phyloP scores from a whole-genome alignment of 305 asterid species.

The Rubia occidens region DNA sequence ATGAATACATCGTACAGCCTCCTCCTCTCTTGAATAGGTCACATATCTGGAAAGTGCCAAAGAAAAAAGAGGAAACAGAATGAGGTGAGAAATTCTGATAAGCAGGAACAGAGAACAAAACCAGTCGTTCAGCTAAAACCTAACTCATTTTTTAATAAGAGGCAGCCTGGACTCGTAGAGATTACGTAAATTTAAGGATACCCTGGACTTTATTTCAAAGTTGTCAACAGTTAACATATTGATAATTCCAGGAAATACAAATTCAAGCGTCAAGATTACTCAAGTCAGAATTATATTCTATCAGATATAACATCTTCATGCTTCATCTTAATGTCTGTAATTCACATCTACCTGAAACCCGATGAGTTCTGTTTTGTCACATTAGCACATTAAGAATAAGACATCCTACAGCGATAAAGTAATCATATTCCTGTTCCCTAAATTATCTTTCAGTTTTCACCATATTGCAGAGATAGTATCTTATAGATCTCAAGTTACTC shows the following conservation, averaged over 20 bases:
- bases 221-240: not conserved
- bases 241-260: not conserved
- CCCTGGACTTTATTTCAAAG: not conserved
- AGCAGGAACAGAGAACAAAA: not conserved
- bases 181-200: not conserved
- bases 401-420: not conserved
- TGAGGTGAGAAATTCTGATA: constrained; percentile 1
- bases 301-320: not conserved
- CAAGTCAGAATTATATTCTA: not conserved
- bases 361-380: not conserved
- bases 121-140: not conserved
- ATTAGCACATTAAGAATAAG: not conserved
- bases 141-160: not conserved
- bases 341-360: not conserved
- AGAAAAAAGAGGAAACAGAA: constrained; percentile 9
- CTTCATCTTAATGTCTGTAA: not conserved
- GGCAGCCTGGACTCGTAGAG: constrained; percentile 3
- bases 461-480: not conserved
- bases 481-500: not conserved
- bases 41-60: constrained; percentile 52
- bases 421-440: not conserved
- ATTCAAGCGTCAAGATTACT: not conserved
- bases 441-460: not conserved
- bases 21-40: constrained; percentile 83
- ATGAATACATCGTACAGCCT: constrained; percentile 82